Evolutionary conservation across 1,284 basidiomycete species (phyloP).

Genomic region (Cystobasidium pallidum): DNA sequence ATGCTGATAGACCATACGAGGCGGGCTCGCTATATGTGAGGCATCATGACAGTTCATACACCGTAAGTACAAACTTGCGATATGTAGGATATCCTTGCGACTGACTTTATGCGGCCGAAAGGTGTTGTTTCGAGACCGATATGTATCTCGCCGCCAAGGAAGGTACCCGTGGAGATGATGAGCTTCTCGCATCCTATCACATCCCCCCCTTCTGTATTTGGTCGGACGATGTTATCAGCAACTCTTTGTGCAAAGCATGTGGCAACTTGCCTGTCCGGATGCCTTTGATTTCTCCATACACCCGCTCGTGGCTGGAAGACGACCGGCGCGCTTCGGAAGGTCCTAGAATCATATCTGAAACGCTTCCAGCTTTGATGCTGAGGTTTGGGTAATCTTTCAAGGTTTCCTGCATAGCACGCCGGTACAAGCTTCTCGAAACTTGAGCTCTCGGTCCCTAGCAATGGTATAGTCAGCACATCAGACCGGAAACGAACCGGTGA

Average conservation of each 20-base stretch:
- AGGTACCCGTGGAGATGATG: constrained; percentile 87
- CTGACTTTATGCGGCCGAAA: constrained; percentile 73
- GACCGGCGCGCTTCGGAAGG: background rate
- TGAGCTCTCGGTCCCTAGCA: constrained; percentile 81
- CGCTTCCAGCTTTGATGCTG: constrained; percentile 71
- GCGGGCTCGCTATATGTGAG: constrained; percentile 53
- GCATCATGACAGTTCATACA: no score
- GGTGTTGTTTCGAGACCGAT: constrained; percentile 78
- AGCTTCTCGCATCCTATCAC: constrained; percentile 74
- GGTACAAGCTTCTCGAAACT: constrained; percentile 81
- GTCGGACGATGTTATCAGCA: background rate
- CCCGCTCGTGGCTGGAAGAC: constrained; percentile 45
- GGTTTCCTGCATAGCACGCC: constrained; percentile 72
- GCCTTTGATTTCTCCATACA: constrained; percentile 63
- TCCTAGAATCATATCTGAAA: constrained; percentile 75
- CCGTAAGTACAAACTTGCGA: no score
- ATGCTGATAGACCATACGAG: constrained; percentile 69
- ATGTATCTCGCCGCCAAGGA: constrained; percentile 84
- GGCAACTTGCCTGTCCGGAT: constrained; percentile 67
- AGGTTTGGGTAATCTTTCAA: constrained; percentile 70
- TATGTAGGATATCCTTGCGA: background rate
- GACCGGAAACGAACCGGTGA: background rate
- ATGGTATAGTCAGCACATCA: background rate
- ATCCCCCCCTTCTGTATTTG: constrained; percentile 69
- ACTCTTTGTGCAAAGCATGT: background rate